Percentiles rank a stretch among this genome's conserved stretches.
Conservation (phyloP, 148 eudicot species). For the Amaranthus hypochondriacus region DNA sequence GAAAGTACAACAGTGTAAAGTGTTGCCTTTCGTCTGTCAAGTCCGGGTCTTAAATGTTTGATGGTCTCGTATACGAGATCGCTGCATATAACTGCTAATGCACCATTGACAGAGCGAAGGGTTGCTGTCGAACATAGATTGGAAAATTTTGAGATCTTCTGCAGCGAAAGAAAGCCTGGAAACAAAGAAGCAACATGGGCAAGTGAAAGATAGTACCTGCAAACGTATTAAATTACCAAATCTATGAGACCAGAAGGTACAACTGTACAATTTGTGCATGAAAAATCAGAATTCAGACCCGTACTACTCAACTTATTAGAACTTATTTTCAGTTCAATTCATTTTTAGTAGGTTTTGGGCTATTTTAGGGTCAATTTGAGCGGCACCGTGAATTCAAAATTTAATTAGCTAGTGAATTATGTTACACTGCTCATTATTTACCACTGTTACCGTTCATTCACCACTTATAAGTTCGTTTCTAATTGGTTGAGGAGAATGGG, state of each 20-base stretch:
- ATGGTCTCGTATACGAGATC: conserved; percentile 63
- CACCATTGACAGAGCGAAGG: conserved; percentile 77
- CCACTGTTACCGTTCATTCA: no score
- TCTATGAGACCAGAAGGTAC: conserved; percentile 21
- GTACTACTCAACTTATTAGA: no score
- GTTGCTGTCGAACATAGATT: conserved; percentile 55
- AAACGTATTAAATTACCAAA: conserved; percentile 41
- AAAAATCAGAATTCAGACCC: no score
- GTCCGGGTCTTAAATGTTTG: conserved; percentile 47
- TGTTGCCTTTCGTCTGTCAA: conserved; percentile 64
- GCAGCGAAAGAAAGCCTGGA: conserved; percentile 66
- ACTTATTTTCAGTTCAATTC: no score
- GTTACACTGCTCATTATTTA: no score
- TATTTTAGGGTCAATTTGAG: no score
- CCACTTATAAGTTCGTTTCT: no score
- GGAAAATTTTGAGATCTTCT: conserved; percentile 41
- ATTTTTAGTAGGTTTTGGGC: no score
- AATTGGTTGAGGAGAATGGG: no score
- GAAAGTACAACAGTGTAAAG: conserved; percentile 53
- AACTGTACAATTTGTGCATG: no score
- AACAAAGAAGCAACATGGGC: conserved; percentile 95
- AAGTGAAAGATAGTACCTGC: conserved; percentile 98
- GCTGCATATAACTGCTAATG: conserved; percentile 62
- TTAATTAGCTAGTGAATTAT: no score
- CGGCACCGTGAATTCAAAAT: no score